Conservation (phyloP, 106 monocot species). For the Vanilla planifolia region DNA sequence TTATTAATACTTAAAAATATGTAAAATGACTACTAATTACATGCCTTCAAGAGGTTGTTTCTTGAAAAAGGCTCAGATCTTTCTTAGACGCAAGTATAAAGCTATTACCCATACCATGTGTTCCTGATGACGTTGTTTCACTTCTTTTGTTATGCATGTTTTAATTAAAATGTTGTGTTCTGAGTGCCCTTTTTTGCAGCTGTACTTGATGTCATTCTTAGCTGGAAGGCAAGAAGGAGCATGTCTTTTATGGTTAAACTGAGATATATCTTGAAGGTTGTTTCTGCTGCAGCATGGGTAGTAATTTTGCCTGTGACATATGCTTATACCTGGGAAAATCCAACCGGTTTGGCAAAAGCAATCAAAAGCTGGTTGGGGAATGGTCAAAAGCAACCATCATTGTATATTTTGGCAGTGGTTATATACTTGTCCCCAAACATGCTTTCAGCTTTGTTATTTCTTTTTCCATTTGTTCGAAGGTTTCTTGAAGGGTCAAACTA, state of each 20-base stretch:
- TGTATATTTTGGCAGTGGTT: slow-evolving; percentile 72
- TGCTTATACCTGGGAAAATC: slow-evolving; percentile 85
- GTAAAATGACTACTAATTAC: too few species aligned
- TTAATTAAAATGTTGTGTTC: too few species aligned
- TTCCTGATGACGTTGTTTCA: too few species aligned
- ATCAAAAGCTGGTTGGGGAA: slow-evolving; percentile 79
- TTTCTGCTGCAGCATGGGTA: slow-evolving; percentile 81
- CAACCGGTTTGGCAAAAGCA: slow-evolving; percentile 60
- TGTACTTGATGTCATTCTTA: slow-evolving; percentile 77
- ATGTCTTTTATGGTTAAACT: slow-evolving; percentile 77
- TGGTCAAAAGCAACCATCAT: slow-evolving; percentile 68
- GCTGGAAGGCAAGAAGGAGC: slow-evolving; percentile 78
- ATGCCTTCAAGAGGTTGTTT: too few species aligned
- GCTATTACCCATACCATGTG: too few species aligned
- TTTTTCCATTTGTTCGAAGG: slow-evolving; percentile 65
- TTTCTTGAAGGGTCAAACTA: slow-evolving; percentile 71
- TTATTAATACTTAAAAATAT: too few species aligned
- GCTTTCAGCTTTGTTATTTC: slow-evolving; percentile 60
- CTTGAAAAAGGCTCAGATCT: too few species aligned
- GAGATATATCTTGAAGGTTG: slow-evolving; percentile 80
- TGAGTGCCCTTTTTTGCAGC: slow-evolving; percentile 54
- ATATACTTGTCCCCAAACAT: slow-evolving; percentile 81
- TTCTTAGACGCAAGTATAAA: too few species aligned
- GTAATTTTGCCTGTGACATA: slow-evolving; percentile 80
- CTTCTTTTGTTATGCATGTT: too few species aligned